Evolutionary conservation across 2,329 filamentous ascomycete genomes (phyloP), one percentile per base, ranked within the genome.

Genomic region (Sclerotinia sclerotiorum): DNA sequence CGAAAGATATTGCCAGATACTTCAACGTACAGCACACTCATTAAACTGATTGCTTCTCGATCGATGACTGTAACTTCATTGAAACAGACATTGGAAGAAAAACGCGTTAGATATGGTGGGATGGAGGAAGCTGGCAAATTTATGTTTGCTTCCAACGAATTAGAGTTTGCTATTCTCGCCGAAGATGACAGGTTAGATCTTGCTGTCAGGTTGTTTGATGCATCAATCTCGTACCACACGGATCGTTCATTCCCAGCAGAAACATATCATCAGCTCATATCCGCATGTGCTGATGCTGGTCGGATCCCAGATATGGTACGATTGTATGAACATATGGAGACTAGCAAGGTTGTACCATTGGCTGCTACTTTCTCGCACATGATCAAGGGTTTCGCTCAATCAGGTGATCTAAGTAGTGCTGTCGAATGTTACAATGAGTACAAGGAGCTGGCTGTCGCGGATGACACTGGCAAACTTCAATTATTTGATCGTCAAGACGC

Each of bases 341-440:
- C 85, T 48, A 88, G 86, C 73, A 88, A 88, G 68, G 86, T 92
- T 29, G 85, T 87, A 21, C 92, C 94, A 0, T 88, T 90, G 69
- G 90, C 93, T 7, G 88, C 90, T 57, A 92, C 94, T 65, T 98
- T 97, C 80, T 91, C 93, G 1, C 86, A 90, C 24, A 97, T 99
- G 92, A 97, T 99, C 78, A 89, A 91, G n/a, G 93, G 94, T 0
- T 98, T 97, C 77, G 92, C 92, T 70, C 86, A 87, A 54, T 86
- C 86, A 15, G 91, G 93, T 62, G 93, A 98, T 77, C 82, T 98
- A 56, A 84, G 89, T 74, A 96, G 91, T 74, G 95, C 94, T 27
- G 92, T 98, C 8, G 93, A 97, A 78, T 93, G 93, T 80, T 99
- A 97, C 81, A 94, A 96, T 72, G 92, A 97, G 80, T 98, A 98